A percentile compares a stretch with the other conserved stretches of the same genome.
Evolutionary conservation across 2,329 filamentous ascomycete genomes (phyloP).

Genomic region (Sclerotinia sclerotiorum): DNA sequence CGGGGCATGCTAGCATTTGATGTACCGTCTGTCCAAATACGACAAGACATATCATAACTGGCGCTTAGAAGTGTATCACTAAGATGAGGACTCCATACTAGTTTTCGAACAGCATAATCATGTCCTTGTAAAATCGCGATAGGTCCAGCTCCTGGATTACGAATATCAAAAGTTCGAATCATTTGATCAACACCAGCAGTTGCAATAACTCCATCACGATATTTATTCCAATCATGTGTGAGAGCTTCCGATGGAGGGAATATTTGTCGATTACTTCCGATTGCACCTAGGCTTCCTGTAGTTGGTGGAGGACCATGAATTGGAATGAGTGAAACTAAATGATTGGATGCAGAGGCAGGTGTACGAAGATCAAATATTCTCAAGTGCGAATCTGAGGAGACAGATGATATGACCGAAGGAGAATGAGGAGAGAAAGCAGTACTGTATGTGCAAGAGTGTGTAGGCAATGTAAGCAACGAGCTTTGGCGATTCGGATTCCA

Average conservation of each 20-base stretch:
- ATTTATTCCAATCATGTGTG: slow-evolving; percentile 99
- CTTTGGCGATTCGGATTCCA: slow-evolving; percentile 79
- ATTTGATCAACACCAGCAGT: slow-evolving; percentile 85
- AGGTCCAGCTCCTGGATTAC: slow-evolving; percentile 71
- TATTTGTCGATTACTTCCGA: slow-evolving; percentile 37
- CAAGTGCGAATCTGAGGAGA: slow-evolving; percentile 84
- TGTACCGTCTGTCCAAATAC: slow-evolving; percentile 81
- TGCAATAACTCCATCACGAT: slow-evolving; percentile 79
- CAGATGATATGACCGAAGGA: slow-evolving; percentile 80
- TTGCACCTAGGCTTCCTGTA: slow-evolving; percentile 32
- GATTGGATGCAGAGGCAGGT: slow-evolving; percentile 81
- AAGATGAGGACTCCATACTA: slow-evolving; percentile 94
- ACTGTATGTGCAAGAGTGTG: slow-evolving; percentile 92
- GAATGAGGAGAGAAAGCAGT: slow-evolving; percentile 88
- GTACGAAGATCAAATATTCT: slow-evolving; percentile 90
- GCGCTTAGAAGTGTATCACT: slow-evolving; percentile 82
- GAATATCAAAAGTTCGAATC: slow-evolving; percentile 87
- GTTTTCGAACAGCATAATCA: slow-evolving; percentile 81
- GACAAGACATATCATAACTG: slow-evolving; percentile 97
- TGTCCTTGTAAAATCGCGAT: slow-evolving; percentile 76
- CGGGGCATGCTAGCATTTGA: slow-evolving; percentile 40
- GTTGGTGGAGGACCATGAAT: slow-evolving; percentile 64
- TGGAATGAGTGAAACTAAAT: slow-evolving; percentile 78
- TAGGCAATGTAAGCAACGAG: slow-evolving; percentile 81
- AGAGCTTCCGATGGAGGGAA: slow-evolving; percentile 65